Evolutionary conservation across 495 filamentous ascomycete species (phyloP).

Genomic region (Hapsidospora chrysogenum): DNA sequence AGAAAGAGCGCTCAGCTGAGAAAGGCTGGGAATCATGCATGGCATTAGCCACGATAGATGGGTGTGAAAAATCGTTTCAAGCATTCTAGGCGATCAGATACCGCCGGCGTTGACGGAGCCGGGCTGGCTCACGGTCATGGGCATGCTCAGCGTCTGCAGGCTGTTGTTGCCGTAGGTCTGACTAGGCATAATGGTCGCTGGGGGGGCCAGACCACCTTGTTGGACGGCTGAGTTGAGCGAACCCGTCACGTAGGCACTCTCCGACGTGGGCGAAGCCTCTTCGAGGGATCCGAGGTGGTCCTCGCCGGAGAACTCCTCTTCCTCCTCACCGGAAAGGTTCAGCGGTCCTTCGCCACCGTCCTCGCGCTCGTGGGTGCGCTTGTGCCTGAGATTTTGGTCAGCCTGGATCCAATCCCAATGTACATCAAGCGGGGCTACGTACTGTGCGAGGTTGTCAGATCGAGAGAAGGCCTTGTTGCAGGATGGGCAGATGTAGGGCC

Average conservation of each 20-base stretch:
- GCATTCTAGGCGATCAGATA: slow-evolving; percentile 7
- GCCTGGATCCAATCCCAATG: no score
- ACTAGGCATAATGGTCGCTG: slow-evolving; percentile 14
- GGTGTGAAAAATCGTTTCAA: neutral
- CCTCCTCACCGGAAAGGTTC: slow-evolving; percentile 53
- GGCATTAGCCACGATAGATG: slow-evolving; percentile 1
- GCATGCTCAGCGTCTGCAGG: slow-evolving; percentile 36
- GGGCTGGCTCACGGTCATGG: slow-evolving; percentile 38
- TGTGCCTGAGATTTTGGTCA: slow-evolving; percentile 44
- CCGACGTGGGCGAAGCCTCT: slow-evolving; percentile 53
- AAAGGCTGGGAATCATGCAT: no score
- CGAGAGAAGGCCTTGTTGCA: slow-evolving; percentile 98
- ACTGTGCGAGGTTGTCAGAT: slow-evolving; percentile 97
- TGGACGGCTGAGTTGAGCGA: slow-evolving; percentile 20
- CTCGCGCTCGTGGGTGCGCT: slow-evolving; percentile 77
- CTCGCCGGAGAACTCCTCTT: slow-evolving; percentile 49
- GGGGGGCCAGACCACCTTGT: slow-evolving; percentile 12
- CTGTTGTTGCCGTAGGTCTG: slow-evolving; percentile 22
- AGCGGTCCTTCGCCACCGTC: slow-evolving; percentile 54
- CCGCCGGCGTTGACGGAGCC: slow-evolving; percentile 28
- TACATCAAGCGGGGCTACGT: slow-evolving; percentile 23
- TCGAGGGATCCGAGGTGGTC: slow-evolving; percentile 61
- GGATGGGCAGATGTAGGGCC: slow-evolving; percentile 89
- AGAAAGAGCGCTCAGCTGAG: slow-evolving; percentile 5
- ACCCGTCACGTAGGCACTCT: slow-evolving; percentile 30